These are phyloP conservation scores for Jamesozyma hellenica DNA, from an alignment of 805 yeast species.

Conservation along the genomic window DNA sequence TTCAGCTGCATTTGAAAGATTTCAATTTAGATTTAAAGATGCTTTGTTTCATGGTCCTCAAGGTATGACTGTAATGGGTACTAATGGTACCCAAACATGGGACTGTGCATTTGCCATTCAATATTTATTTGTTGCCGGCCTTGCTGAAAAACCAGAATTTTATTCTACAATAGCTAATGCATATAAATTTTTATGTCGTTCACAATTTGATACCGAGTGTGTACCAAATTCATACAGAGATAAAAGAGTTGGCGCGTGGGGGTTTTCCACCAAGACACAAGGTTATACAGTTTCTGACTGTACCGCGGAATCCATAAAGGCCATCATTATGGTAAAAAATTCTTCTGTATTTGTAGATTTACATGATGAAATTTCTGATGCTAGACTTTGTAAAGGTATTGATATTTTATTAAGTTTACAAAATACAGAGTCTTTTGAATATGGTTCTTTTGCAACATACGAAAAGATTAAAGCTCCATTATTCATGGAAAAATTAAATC, in stretches of 20 bases:
- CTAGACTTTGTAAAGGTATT: slow-evolving; percentile 53
- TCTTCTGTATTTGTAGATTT: slow-evolving; percentile 42
- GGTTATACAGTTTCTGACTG: slow-evolving; percentile 96
- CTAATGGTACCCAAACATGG: slow-evolving; percentile 97
- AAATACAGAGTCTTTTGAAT: slow-evolving; percentile 67
- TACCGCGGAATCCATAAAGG: slow-evolving; percentile 91
- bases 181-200: slow-evolving; percentile 60
- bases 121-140: slow-evolving; percentile 66
- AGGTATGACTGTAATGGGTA: slow-evolving; percentile 92
- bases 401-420: slow-evolving; percentile 71
- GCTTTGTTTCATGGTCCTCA: slow-evolving; percentile 75
- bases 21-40: slow-evolving; percentile 58
- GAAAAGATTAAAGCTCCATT: slow-evolving; percentile 79
- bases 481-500: slow-evolving; percentile 66
- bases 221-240: slow-evolving; percentile 74
- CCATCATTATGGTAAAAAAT: slow-evolving; percentile 81
- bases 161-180: slow-evolving; percentile 53
- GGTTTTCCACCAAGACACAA: slow-evolving; percentile 88
- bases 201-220: slow-evolving; percentile 80
- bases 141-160: slow-evolving; percentile 60
- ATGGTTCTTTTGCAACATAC: slow-evolving; percentile 88
- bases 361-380: slow-evolving; percentile 43
- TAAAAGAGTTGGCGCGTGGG: slow-evolving; percentile 83
- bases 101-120: slow-evolving; percentile 89
- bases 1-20: slow-evolving; percentile 47